Conservation (phyloP, 1,284 basidiomycete genomes). For the Pascua sp. region DNA sequence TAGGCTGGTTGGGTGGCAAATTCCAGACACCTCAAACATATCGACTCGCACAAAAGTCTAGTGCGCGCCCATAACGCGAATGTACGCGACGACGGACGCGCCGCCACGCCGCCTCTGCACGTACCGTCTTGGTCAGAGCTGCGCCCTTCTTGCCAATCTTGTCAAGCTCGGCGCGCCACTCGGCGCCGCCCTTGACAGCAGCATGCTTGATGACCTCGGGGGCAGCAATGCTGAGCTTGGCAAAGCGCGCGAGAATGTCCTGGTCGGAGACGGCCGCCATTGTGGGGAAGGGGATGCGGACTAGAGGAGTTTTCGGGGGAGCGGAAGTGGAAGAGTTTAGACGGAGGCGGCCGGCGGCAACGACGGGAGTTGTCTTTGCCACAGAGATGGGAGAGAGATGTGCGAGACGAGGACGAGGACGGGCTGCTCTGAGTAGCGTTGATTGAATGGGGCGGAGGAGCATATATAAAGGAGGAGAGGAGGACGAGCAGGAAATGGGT, state of each 20-base stretch:
- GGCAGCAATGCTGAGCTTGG: constrained; percentile 38
- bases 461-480: background rate
- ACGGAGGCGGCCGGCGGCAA: background rate
- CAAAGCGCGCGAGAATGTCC: constrained; percentile 54
- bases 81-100: background rate
- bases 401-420: background rate
- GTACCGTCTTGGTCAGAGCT: constrained; percentile 44
- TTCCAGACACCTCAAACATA: no score
- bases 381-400: background rate
- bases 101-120: constrained; percentile 9
- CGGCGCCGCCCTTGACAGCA: constrained; percentile 37
- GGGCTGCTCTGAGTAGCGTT: background rate
- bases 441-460: background rate
- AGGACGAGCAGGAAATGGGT: background rate
- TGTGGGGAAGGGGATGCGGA: constrained; percentile 22
- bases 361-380: background rate
- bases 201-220: constrained; percentile 43
- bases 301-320: background rate
- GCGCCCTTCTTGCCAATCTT: constrained; percentile 33
- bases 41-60: no score
- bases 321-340: constrained; percentile 1
- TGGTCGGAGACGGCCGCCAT: constrained; percentile 75
- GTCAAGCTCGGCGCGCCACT: constrained; percentile 47
- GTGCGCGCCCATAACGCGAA: background rate
- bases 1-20: no score